Percentiles rank a stretch among this genome's conserved stretches.
These are phyloP conservation scores for Aspergillus ochraceoroseus DNA, from an alignment of 2,329 filamentous ascomycete species.

Conservation along the genomic window DNA sequence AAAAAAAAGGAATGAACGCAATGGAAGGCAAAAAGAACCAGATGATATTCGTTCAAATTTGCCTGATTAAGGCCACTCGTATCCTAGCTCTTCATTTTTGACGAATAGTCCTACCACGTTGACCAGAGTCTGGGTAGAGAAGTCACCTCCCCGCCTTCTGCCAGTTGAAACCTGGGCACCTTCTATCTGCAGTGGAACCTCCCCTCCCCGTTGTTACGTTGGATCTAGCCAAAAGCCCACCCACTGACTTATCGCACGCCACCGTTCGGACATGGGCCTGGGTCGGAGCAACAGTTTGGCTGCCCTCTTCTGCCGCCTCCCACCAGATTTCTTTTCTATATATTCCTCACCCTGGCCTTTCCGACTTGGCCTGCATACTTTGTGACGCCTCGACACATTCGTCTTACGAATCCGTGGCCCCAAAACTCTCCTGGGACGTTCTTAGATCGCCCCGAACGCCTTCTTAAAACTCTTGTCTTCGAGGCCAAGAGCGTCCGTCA, in stretches of 20 bases:
- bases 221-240: slow-evolving; percentile 14
- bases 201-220: slow-evolving; percentile 4
- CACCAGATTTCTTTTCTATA: slow-evolving; percentile 22
- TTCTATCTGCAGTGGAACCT: slow-evolving; percentile 11
- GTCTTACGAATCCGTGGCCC: slow-evolving; percentile 7
- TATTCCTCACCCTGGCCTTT: slow-evolving; percentile 15
- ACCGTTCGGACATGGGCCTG: slow-evolving; percentile 22
- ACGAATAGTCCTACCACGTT: slow-evolving; percentile 9
- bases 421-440: slow-evolving; percentile 9
- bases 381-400: slow-evolving; percentile 18
- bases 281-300: slow-evolving; percentile 15
- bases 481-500: slow-evolving; percentile 14
- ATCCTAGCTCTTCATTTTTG: slow-evolving; percentile 1
- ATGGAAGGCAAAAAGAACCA: no score
- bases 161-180: slow-evolving; percentile 3
- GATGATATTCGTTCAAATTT: neutral
- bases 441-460: slow-evolving; percentile 10
- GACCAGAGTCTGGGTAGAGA: slow-evolving; percentile 4
- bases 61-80: neutral
- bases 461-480: slow-evolving; percentile 13
- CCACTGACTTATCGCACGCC: slow-evolving; percentile 22
- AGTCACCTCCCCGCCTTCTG: slow-evolving; percentile 5
- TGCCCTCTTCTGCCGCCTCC: slow-evolving; percentile 14
- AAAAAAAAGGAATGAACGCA: neutral
- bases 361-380: slow-evolving; percentile 24